These are phyloP conservation scores for Kwoniella newhampshirensis DNA, from an alignment of 768 basidiomycete genomes.

Conservation along the genomic window DNA sequence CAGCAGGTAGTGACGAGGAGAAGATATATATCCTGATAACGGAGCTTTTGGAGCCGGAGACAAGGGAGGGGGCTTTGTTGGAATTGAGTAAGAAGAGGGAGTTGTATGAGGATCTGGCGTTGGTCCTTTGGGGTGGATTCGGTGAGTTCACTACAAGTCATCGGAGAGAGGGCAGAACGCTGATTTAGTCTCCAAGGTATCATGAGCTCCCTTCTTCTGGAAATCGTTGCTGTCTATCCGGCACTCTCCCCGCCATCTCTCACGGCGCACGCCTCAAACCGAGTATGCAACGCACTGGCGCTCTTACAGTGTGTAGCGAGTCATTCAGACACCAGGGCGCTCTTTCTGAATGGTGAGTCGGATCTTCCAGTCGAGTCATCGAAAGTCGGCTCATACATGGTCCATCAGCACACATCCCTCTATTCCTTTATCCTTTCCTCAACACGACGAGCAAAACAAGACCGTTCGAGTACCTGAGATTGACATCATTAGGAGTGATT, in stretches of 20 bases:
- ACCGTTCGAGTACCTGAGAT: conserved; percentile 98
- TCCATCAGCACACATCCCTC: conserved; percentile 81
- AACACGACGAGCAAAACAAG: conserved; percentile 98
- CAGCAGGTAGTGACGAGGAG: conserved; percentile 60
- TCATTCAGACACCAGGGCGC: conserved; percentile 89
- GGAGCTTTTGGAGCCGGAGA: conserved; percentile 57
- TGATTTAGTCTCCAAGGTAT: conserved; percentile 63
- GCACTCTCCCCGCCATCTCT: conserved; percentile 91
- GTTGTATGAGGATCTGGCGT: conserved; percentile 96
- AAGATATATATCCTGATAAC: conserved; percentile 88
- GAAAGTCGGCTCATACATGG: no score
- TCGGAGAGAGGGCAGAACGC: background rate
- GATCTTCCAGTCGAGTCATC: no score
- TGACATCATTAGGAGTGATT: conserved; percentile 98
- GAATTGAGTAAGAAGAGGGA: conserved; percentile 98
- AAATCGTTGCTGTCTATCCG: conserved; percentile 98
- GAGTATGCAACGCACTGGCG: conserved; percentile 97
- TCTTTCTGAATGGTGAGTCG: conserved; percentile 82
- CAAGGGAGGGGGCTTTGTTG: conserved; percentile 84
- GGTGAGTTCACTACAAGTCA: conserved; percentile 59
- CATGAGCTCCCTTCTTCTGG: conserved; percentile 94
- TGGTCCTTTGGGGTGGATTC: conserved; percentile 97
- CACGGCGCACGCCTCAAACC: conserved; percentile 95
- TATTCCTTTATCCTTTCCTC: conserved; percentile 92
- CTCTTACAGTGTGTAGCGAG: conserved; percentile 97